Evolutionary conservation across 2,329 filamentous ascomycete genomes (phyloP).

Genomic region (Berkeleyomyces basicola): DNA sequence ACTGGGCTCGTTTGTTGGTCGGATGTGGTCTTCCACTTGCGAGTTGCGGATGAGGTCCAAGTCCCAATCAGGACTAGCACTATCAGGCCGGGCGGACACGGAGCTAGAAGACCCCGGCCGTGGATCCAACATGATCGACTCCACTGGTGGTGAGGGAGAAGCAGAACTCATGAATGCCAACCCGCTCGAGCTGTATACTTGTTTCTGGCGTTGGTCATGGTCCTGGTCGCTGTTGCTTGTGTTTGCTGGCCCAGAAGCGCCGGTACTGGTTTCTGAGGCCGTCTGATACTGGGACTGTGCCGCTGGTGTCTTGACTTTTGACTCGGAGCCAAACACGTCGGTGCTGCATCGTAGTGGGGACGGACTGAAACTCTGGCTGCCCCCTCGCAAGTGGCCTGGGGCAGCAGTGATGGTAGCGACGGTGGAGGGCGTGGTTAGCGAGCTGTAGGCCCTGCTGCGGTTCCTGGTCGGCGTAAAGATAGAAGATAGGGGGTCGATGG

Average conservation of each 20-base stretch:
- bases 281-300: neutral
- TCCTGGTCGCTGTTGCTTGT: neutral
- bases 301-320: neutral
- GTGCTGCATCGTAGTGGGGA: slow-evolving; percentile 10
- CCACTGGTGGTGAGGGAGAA: neutral
- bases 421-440: slow-evolving; percentile 6
- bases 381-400: slow-evolving; percentile 5
- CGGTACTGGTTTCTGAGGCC: neutral
- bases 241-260: neutral
- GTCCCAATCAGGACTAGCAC: neutral
- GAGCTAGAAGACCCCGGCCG: neutral
- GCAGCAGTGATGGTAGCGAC: neutral
- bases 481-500: neutral
- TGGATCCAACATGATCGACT: neutral
- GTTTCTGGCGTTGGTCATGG: neutral
- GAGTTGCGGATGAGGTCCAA: neutral
- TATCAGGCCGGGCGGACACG: neutral
- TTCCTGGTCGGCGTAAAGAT: slow-evolving; percentile 9
- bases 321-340: neutral
- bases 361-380: slow-evolving; percentile 8
- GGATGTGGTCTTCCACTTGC: slow-evolving; percentile 2
- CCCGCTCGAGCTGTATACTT: neutral
- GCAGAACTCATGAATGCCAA: neutral
- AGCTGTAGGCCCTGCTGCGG: slow-evolving; percentile 9
- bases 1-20: neutral